A percentile compares a stretch with the other conserved stretches of the same genome.
These are phyloP conservation scores for Ophiostoma sp. DNA, from an alignment of 2,329 filamentous ascomycete genomes.

Conservation along the genomic window DNA sequence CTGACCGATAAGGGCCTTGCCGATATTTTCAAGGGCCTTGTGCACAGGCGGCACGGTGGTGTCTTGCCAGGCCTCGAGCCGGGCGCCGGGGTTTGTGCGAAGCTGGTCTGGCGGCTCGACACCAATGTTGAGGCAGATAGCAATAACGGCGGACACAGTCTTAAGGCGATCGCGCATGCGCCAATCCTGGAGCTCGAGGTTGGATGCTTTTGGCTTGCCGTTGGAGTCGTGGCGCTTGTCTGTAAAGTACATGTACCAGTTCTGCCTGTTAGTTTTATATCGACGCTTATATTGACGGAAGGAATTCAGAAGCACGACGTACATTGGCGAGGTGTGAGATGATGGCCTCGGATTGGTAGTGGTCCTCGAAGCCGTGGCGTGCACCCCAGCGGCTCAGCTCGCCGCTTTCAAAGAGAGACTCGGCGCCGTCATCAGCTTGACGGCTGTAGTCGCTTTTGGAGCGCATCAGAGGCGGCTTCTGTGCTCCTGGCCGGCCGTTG, in stretches of 20 bases:
- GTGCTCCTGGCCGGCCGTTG: conserved; percentile 25
- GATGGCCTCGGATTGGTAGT: conserved; percentile 86
- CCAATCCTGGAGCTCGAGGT: conserved; percentile 78
- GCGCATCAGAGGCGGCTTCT: conserved; percentile 49
- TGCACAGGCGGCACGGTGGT: conserved; percentile 73
- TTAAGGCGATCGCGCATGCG: conserved; percentile 94
- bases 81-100: conserved; percentile 88
- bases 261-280: conserved; percentile 35
- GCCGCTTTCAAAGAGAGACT: conserved; percentile 21
- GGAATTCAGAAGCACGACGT: background rate
- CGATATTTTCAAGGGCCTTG: conserved; percentile 89
- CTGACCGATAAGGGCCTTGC: conserved; percentile 90
- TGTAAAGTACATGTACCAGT: conserved; percentile 99
- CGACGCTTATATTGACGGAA: background rate
- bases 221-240: conserved; percentile 96
- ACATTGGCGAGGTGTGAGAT: conserved; percentile 68
- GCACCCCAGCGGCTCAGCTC: conserved; percentile 47
- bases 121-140: conserved; percentile 92
- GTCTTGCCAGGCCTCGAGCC: conserved; percentile 95
- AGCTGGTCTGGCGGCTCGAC: conserved; percentile 96
- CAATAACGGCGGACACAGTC: conserved; percentile 90
- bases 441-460: conserved; percentile 54
- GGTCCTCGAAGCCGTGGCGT: conserved; percentile 86
- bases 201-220: conserved; percentile 69
- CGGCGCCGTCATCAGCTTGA: conserved; percentile 32